Evolutionary conservation across 1,284 basidiomycete genomes (phyloP), one percentile per base, ranked within the genome.

Genomic region (Polyporus tsugae): DNA sequence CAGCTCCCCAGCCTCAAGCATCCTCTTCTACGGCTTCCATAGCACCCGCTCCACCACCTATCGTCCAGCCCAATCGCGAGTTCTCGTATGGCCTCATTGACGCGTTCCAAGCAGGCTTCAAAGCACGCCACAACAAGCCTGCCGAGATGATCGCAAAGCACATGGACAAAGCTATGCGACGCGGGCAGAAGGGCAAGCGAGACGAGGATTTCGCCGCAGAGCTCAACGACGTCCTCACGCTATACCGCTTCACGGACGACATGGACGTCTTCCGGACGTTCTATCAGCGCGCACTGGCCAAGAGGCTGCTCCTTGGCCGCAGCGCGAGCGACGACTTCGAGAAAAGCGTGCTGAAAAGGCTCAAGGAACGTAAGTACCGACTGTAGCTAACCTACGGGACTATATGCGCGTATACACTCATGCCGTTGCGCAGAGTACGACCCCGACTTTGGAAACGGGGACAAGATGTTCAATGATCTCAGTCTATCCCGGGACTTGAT

Each of bases 131-230:
- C 65, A 93, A 91, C 76, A 96, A 94, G 72, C 96, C 96, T 5
- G 97, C 97, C 0, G 97, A 98, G 81, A 92, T 97, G 87, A 94
- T 98, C 67, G 97, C 98, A 13, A 96, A 95, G 78, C 90, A 94
- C 77, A 84, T 99, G 52, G 97, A 99, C 79, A 86, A 85, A 58
- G 88, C 92, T 46, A 92, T 99, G 90, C 88, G 95, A 53, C 90
- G 89, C 67, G 96, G 97, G 0, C 95, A 96, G 78, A 91, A 91
- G 60, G 85, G 86, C 15, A 85, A 87, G 69, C 89, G 87, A 11
- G 94, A 97, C 69, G 82, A 81, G 7, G 89, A 89, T 68, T 95
- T 96, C 78, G 87, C 91, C 67, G 80, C 81, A 2, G 81, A 88
- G 60, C 83, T 99, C 58, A 91, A 96, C 74, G 87, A 86, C n/a